Conservation (phyloP, 345 rosid genomes). For the Garcia nutans region DNA sequence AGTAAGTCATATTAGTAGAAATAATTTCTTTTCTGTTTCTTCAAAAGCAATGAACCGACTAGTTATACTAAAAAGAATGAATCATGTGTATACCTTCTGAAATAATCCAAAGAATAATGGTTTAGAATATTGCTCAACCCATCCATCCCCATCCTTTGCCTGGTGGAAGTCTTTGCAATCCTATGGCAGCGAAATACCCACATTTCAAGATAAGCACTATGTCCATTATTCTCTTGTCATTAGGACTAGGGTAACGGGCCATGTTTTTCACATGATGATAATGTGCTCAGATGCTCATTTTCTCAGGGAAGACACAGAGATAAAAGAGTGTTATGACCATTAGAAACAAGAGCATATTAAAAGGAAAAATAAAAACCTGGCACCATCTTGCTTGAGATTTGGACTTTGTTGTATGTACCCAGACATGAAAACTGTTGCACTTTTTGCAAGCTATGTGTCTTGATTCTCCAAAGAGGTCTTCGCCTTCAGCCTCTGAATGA, state of each 20-base stretch:
- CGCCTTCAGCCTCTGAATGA: conserved; percentile 54
- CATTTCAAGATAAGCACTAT: conserved; percentile 15
- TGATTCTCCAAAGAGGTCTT: conserved; percentile 69
- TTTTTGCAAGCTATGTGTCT: conserved; percentile 87
- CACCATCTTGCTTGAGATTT: conserved; percentile 98
- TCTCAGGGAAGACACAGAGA: not conserved
- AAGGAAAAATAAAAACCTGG: conserved; percentile 58
- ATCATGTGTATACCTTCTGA: conserved; percentile 58
- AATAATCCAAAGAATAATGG: conserved; percentile 76
- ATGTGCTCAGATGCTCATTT: not conserved
- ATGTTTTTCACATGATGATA: conserved; percentile 10
- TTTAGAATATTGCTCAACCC: conserved; percentile 91
- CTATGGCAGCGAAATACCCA: conserved; percentile 40
- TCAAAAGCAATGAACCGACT: conserved; percentile 1
- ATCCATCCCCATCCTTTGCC: conserved; percentile 99
- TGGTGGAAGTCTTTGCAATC: conserved; percentile 93
- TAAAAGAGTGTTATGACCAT: too few species aligned
- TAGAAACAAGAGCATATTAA: not conserved
- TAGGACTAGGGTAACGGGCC: conserved; percentile 9
- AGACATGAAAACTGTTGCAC: conserved; percentile 72
- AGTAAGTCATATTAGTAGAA: not conserved
- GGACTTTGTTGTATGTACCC: conserved; percentile 69
- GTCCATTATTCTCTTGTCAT: conserved; percentile 4
- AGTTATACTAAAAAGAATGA: not conserved
- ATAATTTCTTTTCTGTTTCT: conserved; percentile 2